phyloP scores from a whole-genome alignment of 2,329 filamentous ascomycete species.

The Apiospora koreana region DNA sequence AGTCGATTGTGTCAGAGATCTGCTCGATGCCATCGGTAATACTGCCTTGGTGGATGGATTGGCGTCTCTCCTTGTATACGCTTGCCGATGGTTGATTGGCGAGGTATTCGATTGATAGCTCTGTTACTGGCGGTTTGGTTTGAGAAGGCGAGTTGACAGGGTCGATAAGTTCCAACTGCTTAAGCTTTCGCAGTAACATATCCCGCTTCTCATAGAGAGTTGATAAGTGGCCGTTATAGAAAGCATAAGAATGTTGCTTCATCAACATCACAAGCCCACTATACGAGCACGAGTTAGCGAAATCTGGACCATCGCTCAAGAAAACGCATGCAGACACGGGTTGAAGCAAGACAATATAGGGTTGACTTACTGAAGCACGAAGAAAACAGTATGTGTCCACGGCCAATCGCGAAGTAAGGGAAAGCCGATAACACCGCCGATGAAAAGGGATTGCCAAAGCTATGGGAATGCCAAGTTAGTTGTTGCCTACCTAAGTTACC shows the following conservation, averaged over 20 bases:
- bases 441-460: conserved; percentile 69
- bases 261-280: conserved; percentile 71
- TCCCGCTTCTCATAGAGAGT: conserved; percentile 55
- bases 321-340: neutral
- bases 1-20: conserved; percentile 63
- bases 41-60: conserved; percentile 36
- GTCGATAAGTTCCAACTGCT: conserved; percentile 57
- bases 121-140: conserved; percentile 41
- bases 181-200: conserved; percentile 49
- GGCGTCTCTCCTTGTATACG: conserved; percentile 42
- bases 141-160: conserved; percentile 45
- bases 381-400: conserved; percentile 75
- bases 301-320: conserved; percentile 41
- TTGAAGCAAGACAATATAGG: neutral
- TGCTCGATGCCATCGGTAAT: conserved; percentile 53
- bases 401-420: conserved; percentile 75
- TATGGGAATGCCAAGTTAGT: conserved; percentile 25
- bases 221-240: conserved; percentile 76
- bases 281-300: neutral
- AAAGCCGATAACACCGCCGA: conserved; percentile 63
- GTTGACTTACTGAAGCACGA: conserved; percentile 14
- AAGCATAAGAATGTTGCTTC: conserved; percentile 81
- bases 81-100: conserved; percentile 40
- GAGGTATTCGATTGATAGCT: conserved; percentile 49
- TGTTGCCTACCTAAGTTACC: neutral